Evolutionary conservation across 768 basidiomycete species (phyloP).

Genomic region (Podaxis sp.): DNA sequence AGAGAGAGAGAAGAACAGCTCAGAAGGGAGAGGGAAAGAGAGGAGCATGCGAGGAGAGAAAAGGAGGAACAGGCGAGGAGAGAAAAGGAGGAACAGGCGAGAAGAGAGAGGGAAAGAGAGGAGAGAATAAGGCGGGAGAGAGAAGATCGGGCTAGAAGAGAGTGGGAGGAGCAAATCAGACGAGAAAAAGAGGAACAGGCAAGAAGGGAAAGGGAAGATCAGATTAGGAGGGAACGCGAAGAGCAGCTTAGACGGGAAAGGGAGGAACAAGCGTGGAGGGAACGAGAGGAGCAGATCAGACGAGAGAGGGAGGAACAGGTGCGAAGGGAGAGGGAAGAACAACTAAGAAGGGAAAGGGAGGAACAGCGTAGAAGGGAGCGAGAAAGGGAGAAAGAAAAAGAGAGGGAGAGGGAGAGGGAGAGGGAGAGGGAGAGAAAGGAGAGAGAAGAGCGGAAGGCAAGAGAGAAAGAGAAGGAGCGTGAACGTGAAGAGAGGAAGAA

Average conservation of each 20-base stretch:
- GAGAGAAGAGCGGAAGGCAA: constrained; percentile 13
- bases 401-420: constrained; percentile 9
- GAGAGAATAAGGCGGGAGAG: constrained; percentile 17
- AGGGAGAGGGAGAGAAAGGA: constrained; percentile 11
- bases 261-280: constrained; percentile 15
- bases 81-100: constrained; percentile 6
- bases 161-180: constrained; percentile 16
- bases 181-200: constrained; percentile 20
- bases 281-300: constrained; percentile 6
- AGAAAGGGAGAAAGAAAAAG: constrained; percentile 19
- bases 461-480: constrained; percentile 16
- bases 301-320: constrained; percentile 19
- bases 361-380: constrained; percentile 19
- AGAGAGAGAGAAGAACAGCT: constrained; percentile 13
- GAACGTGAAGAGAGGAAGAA: constrained; percentile 14
- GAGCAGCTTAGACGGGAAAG: constrained; percentile 16
- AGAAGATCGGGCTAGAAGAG: constrained; percentile 7
- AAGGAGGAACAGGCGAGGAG: constrained; percentile 22
- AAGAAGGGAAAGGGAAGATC: constrained; percentile 23
- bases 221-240: constrained; percentile 13
- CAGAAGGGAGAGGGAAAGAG: constrained; percentile 17
- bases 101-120: constrained; percentile 8
- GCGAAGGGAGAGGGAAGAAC: constrained; percentile 21
- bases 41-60: constrained; percentile 15
- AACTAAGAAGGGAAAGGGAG: constrained; percentile 17